phyloP scores from a whole-genome alignment of 768 basidiomycete species.

The Tylopilus subfusipes region DNA sequence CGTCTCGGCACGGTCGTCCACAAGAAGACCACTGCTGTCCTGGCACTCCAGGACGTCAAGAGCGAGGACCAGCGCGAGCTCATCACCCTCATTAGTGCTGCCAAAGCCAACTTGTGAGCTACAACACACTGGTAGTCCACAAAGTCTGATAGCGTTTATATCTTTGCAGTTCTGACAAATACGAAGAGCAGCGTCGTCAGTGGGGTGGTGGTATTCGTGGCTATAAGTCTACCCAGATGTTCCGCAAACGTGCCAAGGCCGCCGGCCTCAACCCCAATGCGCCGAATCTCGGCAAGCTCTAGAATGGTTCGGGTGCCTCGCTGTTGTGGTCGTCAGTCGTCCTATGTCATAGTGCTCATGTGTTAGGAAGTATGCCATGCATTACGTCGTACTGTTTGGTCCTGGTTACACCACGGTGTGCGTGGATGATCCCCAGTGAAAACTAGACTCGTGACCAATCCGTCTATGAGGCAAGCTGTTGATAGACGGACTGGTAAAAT shows the following conservation, averaged over 20 bases:
- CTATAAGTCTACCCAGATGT: slow-evolving; percentile 91
- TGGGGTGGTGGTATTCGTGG: slow-evolving; percentile 98
- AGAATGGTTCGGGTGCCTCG: slow-evolving; percentile 20
- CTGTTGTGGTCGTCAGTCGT: slow-evolving; percentile 4
- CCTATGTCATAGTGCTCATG: slow-evolving; percentile 15
- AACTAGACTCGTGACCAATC: no score
- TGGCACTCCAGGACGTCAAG: slow-evolving; percentile 90
- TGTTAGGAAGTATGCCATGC: slow-evolving; percentile 20
- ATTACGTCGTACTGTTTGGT: slow-evolving; percentile 3
- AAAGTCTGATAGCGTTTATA: slow-evolving; percentile 1
- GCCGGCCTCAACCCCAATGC: slow-evolving; percentile 63
- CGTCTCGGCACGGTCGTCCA: slow-evolving; percentile 97
- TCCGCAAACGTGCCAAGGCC: slow-evolving; percentile 92
- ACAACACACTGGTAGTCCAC: neutral
- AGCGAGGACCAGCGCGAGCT: slow-evolving; percentile 93
- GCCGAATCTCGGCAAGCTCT: slow-evolving; percentile 63
- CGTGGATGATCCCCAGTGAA: no score
- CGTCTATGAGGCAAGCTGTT: no score
- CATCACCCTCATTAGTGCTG: slow-evolving; percentile 85
- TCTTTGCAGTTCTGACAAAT: slow-evolving; percentile 72
- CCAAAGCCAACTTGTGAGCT: slow-evolving; percentile 96
- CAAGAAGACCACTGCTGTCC: slow-evolving; percentile 95
- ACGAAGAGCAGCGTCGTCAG: slow-evolving; percentile 83
- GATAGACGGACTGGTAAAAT: no score
- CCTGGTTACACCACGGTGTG: slow-evolving; percentile 4